Percentiles rank a stretch among this genome's conserved stretches.
These are phyloP conservation scores for Coprinopsis cinerea DNA, from an alignment of 768 basidiomycete genomes.

Conservation along the genomic window DNA sequence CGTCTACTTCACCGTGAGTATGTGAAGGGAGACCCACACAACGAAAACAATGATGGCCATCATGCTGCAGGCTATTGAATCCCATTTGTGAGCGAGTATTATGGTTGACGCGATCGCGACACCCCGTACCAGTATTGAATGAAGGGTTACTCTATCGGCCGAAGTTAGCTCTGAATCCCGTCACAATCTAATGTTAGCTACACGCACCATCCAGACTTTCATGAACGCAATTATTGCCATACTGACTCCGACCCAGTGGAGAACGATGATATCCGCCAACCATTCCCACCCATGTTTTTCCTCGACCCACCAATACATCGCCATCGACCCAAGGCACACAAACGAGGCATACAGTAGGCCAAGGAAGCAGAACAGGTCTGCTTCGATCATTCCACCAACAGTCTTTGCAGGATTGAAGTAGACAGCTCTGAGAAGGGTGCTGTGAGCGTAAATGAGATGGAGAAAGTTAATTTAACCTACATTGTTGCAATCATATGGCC, in stretches of 20 bases:
- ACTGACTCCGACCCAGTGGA: conserved; percentile 79
- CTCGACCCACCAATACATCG: conserved; percentile 77
- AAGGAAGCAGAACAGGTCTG: conserved; percentile 72
- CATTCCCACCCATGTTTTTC: conserved; percentile 62
- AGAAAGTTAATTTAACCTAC: conserved; percentile 37
- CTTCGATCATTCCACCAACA: conserved; percentile 88
- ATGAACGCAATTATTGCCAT: conserved; percentile 84
- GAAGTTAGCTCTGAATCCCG: not conserved
- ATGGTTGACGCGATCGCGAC: too few relatives aligned
- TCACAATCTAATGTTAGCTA: not conserved
- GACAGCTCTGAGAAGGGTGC: conserved; percentile 48
- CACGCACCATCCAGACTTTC: conserved; percentile 79
- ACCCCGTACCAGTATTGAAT: conserved; percentile 85
- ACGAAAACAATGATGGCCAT: conserved; percentile 77
- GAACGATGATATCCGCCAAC: conserved; percentile 67
- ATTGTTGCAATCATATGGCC: conserved; percentile 93
- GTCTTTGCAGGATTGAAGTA: conserved; percentile 96
- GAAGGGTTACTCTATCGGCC: conserved; percentile 58
- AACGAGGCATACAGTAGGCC: conserved; percentile 66
- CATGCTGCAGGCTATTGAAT: conserved; percentile 91
- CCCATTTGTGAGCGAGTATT: too few relatives aligned
- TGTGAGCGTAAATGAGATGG: not conserved
- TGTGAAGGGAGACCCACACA: conserved; percentile 43
- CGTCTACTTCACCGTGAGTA: not conserved
- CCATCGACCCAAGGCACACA: conserved; percentile 71